phyloP scores from a whole-genome alignment of 768 basidiomycete genomes.

The Leccinellum luteum region DNA sequence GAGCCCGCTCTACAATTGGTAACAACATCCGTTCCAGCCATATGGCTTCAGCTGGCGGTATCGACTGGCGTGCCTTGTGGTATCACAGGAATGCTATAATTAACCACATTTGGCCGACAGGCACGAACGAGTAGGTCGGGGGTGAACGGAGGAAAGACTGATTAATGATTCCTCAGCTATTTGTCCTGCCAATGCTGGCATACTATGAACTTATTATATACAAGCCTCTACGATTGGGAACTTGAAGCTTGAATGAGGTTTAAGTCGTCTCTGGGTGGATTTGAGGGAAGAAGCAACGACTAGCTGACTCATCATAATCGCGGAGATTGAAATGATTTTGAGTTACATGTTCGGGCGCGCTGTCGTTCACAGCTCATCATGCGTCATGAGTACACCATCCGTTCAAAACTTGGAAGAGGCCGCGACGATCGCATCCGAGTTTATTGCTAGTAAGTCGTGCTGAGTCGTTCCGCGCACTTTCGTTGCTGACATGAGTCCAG shows the following conservation, averaged over 20 bases:
- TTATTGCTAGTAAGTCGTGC: conserved; percentile 42
- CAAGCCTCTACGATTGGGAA: background rate
- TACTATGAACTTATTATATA: background rate
- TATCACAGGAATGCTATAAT: background rate
- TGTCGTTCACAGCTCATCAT: background rate
- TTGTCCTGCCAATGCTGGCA: background rate
- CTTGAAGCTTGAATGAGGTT: background rate
- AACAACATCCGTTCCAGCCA: background rate
- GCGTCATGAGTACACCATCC: conserved; percentile 33
- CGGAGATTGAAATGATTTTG: conserved; percentile 19
- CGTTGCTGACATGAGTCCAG: conserved; percentile 23
- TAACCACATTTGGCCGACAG: background rate
- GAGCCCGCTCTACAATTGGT: background rate
- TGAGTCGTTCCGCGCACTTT: background rate
- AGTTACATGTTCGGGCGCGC: background rate
- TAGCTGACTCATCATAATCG: conserved; percentile 18
- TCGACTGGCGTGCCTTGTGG: conserved; percentile 4
- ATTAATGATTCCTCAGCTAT: background rate
- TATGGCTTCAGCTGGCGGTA: background rate
- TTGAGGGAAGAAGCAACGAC: too few relatives aligned
- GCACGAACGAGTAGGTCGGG: background rate
- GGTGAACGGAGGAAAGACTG: background rate
- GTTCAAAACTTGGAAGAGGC: conserved; percentile 47
- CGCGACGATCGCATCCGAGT: conserved; percentile 47
- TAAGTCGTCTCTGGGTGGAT: background rate